A percentile compares a stretch with the other conserved stretches of the same genome.
Conservation (phyloP, 108 stramenopile species). For the Craspedostauros australis region DNA sequence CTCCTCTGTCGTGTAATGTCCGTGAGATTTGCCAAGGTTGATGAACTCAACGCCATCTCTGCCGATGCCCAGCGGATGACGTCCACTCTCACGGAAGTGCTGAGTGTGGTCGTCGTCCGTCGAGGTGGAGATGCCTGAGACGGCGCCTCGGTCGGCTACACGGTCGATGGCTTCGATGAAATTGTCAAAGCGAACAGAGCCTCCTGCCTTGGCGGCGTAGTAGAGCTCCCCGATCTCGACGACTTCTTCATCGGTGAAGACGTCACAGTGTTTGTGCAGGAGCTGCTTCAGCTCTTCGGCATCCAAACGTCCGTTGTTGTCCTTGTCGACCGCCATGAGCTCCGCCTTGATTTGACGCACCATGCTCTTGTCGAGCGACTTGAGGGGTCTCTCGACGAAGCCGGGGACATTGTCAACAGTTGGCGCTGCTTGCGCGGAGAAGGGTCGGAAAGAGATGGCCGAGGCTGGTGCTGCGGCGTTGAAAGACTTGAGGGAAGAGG, state of each 20-base stretch:
- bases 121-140: too few relatives aligned
- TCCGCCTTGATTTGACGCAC: slow-evolving; percentile 63
- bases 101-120: too few relatives aligned
- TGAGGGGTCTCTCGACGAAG: slow-evolving; percentile 5
- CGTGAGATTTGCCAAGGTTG: slow-evolving; percentile 47
- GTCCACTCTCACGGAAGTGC: not conserved
- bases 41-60: slow-evolving; percentile 5
- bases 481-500: too few relatives aligned
- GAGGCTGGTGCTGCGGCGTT: too few relatives aligned
- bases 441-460: too few relatives aligned
- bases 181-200: slow-evolving; percentile 37
- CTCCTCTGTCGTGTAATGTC: slow-evolving; percentile 56
- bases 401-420: not conserved
- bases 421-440: too few relatives aligned
- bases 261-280: slow-evolving; percentile 39
- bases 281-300: slow-evolving; percentile 61
- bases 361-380: slow-evolving; percentile 42
- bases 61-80: slow-evolving; percentile 16
- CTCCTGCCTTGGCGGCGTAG: slow-evolving; percentile 58
- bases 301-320: slow-evolving; percentile 48
- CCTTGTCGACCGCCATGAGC: slow-evolving; percentile 44
- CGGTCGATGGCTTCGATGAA: slow-evolving; percentile 67
- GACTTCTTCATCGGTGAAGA: slow-evolving; percentile 71
- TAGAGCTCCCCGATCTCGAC: slow-evolving; percentile 63
- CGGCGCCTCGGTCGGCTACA: slow-evolving; percentile 12